Conservation (phyloP, 2,329 filamentous ascomycete genomes). For the Chlorencoelia australis region DNA sequence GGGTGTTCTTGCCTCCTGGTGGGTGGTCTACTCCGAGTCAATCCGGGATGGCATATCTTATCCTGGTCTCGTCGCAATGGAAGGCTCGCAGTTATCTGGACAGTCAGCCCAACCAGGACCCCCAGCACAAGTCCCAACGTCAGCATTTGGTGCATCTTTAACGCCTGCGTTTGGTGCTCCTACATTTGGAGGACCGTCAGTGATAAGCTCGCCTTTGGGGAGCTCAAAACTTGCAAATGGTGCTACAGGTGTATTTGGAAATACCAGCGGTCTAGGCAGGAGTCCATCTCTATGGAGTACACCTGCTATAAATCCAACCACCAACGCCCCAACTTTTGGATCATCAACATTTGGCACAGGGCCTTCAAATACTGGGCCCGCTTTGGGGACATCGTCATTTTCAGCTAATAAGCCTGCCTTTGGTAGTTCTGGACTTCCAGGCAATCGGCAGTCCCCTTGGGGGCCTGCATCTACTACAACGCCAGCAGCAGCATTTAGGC, state of each 20-base stretch:
- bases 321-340: conserved; percentile 39
- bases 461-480: conserved; percentile 25
- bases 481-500: conserved; percentile 39
- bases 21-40: conserved; percentile 83
- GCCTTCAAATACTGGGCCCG: too few relatives aligned
- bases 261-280: conserved; percentile 35
- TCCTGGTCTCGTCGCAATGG: conserved; percentile 50
- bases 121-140: conserved; percentile 12
- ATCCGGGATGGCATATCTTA: conserved; percentile 66
- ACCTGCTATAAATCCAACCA: conserved; percentile 24
- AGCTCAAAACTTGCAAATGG: too few relatives aligned
- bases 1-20: conserved; percentile 78
- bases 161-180: conserved; percentile 24
- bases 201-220: conserved; percentile 29
- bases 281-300: conserved; percentile 42
- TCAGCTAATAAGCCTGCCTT: too few relatives aligned
- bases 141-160: conserved; percentile 29
- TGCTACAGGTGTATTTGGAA: conserved; percentile 29
- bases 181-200: conserved; percentile 27
- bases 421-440: conserved; percentile 30
- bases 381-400: too few relatives aligned
- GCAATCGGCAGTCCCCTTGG: conserved; percentile 45
- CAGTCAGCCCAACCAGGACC: too few relatives aligned
- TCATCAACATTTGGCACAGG: conserved; percentile 34
- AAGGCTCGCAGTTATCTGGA: too few relatives aligned